Evolutionary conservation across 1,139 yeast genomes (phyloP).

Genomic region (Blastobotrys ciferrii): DNA sequence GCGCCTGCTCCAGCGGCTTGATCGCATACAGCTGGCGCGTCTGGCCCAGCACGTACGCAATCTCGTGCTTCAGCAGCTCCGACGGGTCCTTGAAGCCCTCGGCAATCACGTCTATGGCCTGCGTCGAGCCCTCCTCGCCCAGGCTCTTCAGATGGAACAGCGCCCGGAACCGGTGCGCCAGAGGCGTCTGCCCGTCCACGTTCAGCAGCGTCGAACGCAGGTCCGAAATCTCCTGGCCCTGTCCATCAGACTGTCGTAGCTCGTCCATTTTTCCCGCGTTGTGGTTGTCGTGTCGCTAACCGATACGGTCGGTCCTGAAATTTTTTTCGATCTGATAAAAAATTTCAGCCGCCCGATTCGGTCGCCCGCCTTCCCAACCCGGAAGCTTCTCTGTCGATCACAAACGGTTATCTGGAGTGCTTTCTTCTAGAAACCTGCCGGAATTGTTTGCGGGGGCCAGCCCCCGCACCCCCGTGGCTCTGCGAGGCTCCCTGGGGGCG

Average conservation of each 20-base stretch:
- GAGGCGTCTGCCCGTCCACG: constrained; percentile 56
- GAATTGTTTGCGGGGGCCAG: too few species aligned
- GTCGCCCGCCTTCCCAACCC: background rate
- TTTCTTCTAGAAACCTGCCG: too few species aligned
- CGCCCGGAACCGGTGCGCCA: constrained; percentile 90
- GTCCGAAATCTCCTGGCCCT: constrained; percentile 28
- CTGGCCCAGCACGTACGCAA: constrained; percentile 97
- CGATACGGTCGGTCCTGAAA: background rate
- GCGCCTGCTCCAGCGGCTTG: constrained; percentile 68
- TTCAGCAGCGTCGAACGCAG: constrained; percentile 34
- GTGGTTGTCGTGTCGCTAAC: background rate
- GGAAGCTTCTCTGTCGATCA: background rate
- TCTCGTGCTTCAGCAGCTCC: constrained; percentile 96
- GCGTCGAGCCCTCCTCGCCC: constrained; percentile 60
- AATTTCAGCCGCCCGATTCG: background rate
- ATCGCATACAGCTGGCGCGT: constrained; percentile 81
- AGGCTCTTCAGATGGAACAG: constrained; percentile 83
- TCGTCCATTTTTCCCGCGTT: constrained; percentile 33
- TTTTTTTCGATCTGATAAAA: constrained; percentile 7
- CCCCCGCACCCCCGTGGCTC: too few species aligned
- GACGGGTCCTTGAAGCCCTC: constrained; percentile 75
- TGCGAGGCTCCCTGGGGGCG: too few species aligned
- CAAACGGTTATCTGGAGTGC: background rate
- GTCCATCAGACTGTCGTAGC: constrained; percentile 38
- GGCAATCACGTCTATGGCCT: constrained; percentile 83